phyloP scores from a whole-genome alignment of 768 basidiomycete genomes.

The Psilocybe subaeruginosa region DNA sequence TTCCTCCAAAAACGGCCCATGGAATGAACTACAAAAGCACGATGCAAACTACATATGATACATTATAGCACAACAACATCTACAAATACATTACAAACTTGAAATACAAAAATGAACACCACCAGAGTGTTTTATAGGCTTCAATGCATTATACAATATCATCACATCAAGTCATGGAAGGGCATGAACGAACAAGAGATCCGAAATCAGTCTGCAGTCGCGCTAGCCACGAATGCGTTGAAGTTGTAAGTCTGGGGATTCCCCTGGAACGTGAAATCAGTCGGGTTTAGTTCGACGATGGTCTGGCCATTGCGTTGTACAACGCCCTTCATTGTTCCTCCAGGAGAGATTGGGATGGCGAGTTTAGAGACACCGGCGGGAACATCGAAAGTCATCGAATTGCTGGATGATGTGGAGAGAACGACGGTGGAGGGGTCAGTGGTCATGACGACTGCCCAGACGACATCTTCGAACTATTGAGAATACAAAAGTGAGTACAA shows the following conservation, averaged over 20 bases:
- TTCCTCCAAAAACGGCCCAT: too few species aligned
- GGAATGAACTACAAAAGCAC: too few species aligned
- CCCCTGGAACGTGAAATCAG: slow-evolving; percentile 55
- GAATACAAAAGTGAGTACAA: not conserved
- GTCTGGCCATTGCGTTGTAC: slow-evolving; percentile 51
- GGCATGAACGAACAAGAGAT: not conserved
- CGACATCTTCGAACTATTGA: slow-evolving; percentile 55
- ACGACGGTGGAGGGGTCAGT: slow-evolving; percentile 58
- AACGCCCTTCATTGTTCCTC: slow-evolving; percentile 51
- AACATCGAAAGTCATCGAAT: slow-evolving; percentile 49
- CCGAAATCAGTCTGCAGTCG: slow-evolving; percentile 25
- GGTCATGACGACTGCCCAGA: slow-evolving; percentile 74
- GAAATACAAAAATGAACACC: slow-evolving; percentile 6
- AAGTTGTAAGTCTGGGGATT: slow-evolving; percentile 67
- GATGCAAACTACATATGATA: not conserved
- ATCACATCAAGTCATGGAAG: not conserved
- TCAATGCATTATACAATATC: not conserved
- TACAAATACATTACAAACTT: not conserved
- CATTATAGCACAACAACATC: not conserved
- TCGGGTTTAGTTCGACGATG: slow-evolving; percentile 50
- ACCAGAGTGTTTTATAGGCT: slow-evolving; percentile 7
- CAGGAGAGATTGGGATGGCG: slow-evolving; percentile 55
- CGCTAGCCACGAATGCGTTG: slow-evolving; percentile 64
- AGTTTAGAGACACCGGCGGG: slow-evolving; percentile 64
- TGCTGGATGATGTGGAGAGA: slow-evolving; percentile 50